Conservation (phyloP, 352 stramenopile species). For the Hyaloperonospora arabidopsidis region DNA sequence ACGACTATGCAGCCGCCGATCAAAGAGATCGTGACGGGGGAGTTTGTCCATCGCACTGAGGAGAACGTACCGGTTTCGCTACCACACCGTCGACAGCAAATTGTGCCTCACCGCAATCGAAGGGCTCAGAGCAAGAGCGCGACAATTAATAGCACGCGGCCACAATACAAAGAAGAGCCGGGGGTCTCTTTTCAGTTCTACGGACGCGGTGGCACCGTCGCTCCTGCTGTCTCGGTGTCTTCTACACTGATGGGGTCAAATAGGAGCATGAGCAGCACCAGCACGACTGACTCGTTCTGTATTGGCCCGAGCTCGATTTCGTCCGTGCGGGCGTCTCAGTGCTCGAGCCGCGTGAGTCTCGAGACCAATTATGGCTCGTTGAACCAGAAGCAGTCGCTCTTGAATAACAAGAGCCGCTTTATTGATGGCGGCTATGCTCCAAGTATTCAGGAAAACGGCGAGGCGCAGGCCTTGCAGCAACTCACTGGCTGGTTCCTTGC, state of each 20-base stretch:
- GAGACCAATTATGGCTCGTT: conserved; percentile 68
- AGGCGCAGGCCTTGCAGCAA: conserved; percentile 47
- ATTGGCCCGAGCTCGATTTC: conserved; percentile 41
- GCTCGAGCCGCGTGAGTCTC: conserved; percentile 61
- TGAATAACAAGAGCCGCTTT: conserved; percentile 24
- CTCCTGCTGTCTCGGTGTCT: conserved; percentile 3
- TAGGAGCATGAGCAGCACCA: conserved; percentile 25
- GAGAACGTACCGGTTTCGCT: conserved; percentile 24
- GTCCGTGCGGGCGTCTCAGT: conserved; percentile 34
- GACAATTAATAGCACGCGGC: conserved; percentile 7
- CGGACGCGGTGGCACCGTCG: conserved; percentile 31
- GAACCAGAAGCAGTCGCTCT: conserved; percentile 38
- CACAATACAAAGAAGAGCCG: conserved; percentile 27
- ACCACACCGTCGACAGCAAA: conserved; percentile 18
- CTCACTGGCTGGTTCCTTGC: conserved; percentile 59
- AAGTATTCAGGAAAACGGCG: conserved; percentile 63
- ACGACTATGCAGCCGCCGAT: conserved; percentile 19
- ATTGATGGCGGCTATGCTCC: conserved; percentile 42
- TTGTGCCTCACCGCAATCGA: conserved; percentile 15
- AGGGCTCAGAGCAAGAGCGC: conserved; percentile 17
- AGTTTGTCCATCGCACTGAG: conserved; percentile 34
- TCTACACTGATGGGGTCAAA: conserved; percentile 15
- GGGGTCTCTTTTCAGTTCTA: conserved; percentile 63
- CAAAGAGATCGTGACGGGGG: conserved; percentile 24
- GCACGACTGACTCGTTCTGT: conserved; percentile 48